These are phyloP conservation scores for Lithohypha guttulata DNA, from an alignment of 2,329 filamentous ascomycete species.

Conservation along the genomic window DNA sequence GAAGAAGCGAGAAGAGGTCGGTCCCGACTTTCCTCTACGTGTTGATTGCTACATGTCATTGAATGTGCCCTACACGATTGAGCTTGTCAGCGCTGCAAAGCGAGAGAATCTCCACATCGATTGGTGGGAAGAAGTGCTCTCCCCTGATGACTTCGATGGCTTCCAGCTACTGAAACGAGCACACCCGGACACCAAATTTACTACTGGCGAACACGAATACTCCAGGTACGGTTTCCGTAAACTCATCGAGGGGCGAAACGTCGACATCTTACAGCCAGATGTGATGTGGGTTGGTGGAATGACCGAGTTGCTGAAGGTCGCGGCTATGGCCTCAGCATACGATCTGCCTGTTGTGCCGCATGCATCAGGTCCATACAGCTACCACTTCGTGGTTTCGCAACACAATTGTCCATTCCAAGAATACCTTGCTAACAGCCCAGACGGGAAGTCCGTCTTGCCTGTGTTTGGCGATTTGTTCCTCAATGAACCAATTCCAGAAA, in stretches of 20 bases:
- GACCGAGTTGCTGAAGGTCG: slow-evolving; percentile 82
- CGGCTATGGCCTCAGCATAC: slow-evolving; percentile 81
- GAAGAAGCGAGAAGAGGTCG: slow-evolving; percentile 72
- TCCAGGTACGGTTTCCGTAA: slow-evolving; percentile 91
- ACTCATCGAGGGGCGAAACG: slow-evolving; percentile 78
- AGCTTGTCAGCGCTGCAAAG: slow-evolving; percentile 72
- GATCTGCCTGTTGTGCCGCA: slow-evolving; percentile 94
- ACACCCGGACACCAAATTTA: slow-evolving; percentile 84
- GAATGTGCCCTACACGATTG: slow-evolving; percentile 85
- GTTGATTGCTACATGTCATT: slow-evolving; percentile 97
- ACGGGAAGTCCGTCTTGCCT: slow-evolving; percentile 78
- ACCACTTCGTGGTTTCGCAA: slow-evolving; percentile 91
- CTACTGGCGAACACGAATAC: slow-evolving; percentile 92
- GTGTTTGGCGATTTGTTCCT: slow-evolving; percentile 87
- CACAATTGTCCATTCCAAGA: slow-evolving; percentile 92
- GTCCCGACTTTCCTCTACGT: slow-evolving; percentile 83
- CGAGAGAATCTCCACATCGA: slow-evolving; percentile 77
- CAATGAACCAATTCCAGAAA: slow-evolving; percentile 78
- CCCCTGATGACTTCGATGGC: slow-evolving; percentile 83
- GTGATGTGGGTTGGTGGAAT: slow-evolving; percentile 96
- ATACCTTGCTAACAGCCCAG: slow-evolving; percentile 85
- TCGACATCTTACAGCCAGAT: slow-evolving; percentile 90
- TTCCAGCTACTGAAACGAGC: slow-evolving; percentile 83
- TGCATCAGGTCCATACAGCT: slow-evolving; percentile 85
- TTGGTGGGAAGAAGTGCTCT: slow-evolving; percentile 95